Conservation (phyloP, 805 yeast species). For the Alloascoidea hylecoeti region DNA sequence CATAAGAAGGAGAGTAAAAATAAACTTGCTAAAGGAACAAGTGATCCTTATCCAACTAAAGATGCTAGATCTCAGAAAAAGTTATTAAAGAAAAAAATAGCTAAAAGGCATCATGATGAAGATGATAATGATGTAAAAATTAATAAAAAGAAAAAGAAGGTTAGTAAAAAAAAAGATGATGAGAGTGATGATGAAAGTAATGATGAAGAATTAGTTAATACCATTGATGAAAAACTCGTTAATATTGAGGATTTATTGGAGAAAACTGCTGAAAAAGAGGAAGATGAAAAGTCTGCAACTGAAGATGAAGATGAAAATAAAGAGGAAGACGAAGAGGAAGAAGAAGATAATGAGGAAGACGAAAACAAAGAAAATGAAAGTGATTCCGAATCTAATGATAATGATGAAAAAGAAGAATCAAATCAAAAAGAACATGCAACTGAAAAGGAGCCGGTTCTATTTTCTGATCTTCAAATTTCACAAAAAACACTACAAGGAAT, state of each 20-base stretch:
- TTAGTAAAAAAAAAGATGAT: constrained; percentile 3
- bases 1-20: constrained; percentile 3
- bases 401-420: constrained; percentile 14
- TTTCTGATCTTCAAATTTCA: constrained; percentile 51
- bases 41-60: too few relatives aligned
- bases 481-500: constrained; percentile 75
- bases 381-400: constrained; percentile 7
- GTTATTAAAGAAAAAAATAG: not conserved
- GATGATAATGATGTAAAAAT: constrained; percentile 2
- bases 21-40: too few relatives aligned
- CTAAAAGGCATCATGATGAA: constrained; percentile 2
- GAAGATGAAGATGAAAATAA: constrained; percentile 16
- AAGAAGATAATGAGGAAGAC: constrained; percentile 1
- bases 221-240: constrained; percentile 11
- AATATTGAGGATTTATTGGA: constrained; percentile 11
- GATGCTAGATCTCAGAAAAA: constrained; percentile 1
- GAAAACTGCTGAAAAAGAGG: constrained; percentile 12
- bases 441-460: constrained; percentile 17
- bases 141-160: constrained; percentile 4
- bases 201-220: constrained; percentile 9
- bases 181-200: not conserved
- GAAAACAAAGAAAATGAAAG: constrained; percentile 9
- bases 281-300: constrained; percentile 12
- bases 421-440: constrained; percentile 15
- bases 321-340: constrained; percentile 10